These are phyloP conservation scores for Hyphochytrium catenoides DNA, from an alignment of 352 stramenopile genomes.

Conservation along the genomic window DNA sequence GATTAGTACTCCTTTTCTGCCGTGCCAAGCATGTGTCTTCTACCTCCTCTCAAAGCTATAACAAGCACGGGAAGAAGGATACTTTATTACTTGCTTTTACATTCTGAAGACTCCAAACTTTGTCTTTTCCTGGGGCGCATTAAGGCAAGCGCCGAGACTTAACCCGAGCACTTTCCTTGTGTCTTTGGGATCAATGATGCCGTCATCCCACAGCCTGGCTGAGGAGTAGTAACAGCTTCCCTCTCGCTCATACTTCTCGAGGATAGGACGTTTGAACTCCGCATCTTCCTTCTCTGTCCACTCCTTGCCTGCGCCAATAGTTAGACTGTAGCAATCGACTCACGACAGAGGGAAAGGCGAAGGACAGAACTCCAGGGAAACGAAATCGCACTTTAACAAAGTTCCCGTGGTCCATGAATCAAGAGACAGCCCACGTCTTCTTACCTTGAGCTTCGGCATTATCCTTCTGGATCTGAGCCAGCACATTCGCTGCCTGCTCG, in stretches of 20 bases:
- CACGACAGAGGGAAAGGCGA: no score
- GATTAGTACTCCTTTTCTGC: no score
- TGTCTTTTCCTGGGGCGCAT: slow-evolving; percentile 42
- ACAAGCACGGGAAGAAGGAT: no score
- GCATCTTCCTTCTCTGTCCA: slow-evolving; percentile 54
- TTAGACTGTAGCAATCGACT: no score
- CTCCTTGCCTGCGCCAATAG: slow-evolving; percentile 18
- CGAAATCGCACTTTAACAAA: no score
- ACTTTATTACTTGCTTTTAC: slow-evolving; percentile 19
- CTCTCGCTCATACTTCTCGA: slow-evolving; percentile 87
- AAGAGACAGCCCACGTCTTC: no score
- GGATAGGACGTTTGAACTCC: slow-evolving; percentile 80
- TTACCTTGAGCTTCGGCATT: slow-evolving; percentile 36
- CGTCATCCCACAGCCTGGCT: slow-evolving; percentile 91
- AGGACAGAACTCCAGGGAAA: no score
- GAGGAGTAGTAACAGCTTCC: slow-evolving; percentile 84
- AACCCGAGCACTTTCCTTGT: slow-evolving; percentile 61
- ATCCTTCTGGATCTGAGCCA: slow-evolving; percentile 81
- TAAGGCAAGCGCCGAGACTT: slow-evolving; percentile 37
- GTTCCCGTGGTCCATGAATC: no score
- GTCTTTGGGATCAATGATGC: slow-evolving; percentile 88
- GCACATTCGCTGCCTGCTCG: slow-evolving; percentile 82
- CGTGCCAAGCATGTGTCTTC: no score
- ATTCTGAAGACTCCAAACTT: slow-evolving; percentile 92
- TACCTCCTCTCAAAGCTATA: no score